Evolutionary conservation across 2,329 filamentous ascomycete species (phyloP), one percentile per base, ranked within the genome.

Genomic region (Camillea tinctor): DNA sequence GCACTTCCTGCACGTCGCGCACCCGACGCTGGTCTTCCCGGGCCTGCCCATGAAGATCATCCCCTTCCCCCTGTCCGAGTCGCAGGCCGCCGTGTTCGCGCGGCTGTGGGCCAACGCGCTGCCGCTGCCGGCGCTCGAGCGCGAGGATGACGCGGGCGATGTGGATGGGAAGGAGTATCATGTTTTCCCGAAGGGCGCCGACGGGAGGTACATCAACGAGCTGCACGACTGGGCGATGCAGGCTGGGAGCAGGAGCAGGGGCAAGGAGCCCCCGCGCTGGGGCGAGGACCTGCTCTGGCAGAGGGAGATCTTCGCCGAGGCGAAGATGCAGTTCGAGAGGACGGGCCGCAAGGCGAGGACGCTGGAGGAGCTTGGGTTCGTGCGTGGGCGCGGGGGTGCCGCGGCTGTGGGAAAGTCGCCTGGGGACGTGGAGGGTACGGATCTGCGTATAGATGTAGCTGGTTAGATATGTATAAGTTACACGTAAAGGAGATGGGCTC

Each of bases 11-110:
- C 87, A 88, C 72, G 87, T 88, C 3, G 79, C 84, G 1, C 85
- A 92, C 61, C 92, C 93, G 1, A 95, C 91, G 0, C 79, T 98
- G 1, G 88, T 85, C 0, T 93, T 97, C 71, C 81, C 90, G 0
- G 86, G 85, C 0, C 79, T 97, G 48, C 88, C 90, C 17, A 89
- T 93, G 71, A 90, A 89, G 66, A 85, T 95, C n/a, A 89, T 96
- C n/a, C 94, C 94, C 0, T 96, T 96, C 72, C 89, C 91, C 0
- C 69, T 95, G 1, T 83, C 88, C 0, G 92, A 97, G 76, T 87
- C 85, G 5, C 93, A 97, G 74, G 87, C 87, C 1, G 89, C 93
- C 0, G 84, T 91, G 0, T 81, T 96, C 52, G 86, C 93, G 1
- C 85, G 91, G 1, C 83, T 93, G 0, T 96, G 91, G 84, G 85